phyloP scores from a whole-genome alignment of 2,329 filamentous ascomycete species.

The Sporothrix pallida region DNA sequence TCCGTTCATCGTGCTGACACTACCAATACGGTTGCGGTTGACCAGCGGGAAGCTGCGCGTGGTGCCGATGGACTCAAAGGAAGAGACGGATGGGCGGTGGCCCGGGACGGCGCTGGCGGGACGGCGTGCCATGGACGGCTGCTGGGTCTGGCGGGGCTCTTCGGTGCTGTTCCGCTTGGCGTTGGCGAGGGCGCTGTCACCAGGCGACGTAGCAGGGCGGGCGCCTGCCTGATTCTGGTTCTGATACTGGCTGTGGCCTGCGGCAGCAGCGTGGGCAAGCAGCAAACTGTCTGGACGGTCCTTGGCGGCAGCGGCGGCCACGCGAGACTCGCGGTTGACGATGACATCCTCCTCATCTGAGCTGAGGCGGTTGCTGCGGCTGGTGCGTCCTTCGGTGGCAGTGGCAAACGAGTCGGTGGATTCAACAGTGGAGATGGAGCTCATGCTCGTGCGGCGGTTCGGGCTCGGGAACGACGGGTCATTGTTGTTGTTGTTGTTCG shows the following conservation, averaged over 20 bases:
- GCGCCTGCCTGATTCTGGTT: neutral
- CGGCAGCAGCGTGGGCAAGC: neutral
- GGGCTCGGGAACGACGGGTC: slow-evolving; percentile 19
- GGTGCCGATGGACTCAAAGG: slow-evolving; percentile 63
- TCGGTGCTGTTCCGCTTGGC: slow-evolving; percentile 35
- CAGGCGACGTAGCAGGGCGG: neutral
- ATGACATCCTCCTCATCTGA: slow-evolving; percentile 34
- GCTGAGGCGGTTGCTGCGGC: slow-evolving; percentile 43
- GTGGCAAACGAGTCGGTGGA: slow-evolving; percentile 63
- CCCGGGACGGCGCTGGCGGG: slow-evolving; percentile 50
- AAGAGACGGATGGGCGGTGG: slow-evolving; percentile 63
- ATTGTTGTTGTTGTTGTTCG: slow-evolving; percentile 36
- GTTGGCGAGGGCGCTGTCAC: neutral
- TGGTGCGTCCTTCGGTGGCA: slow-evolving; percentile 57
- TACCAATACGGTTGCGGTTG: slow-evolving; percentile 37
- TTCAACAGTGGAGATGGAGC: slow-evolving; percentile 45
- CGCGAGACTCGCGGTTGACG: slow-evolving; percentile 10
- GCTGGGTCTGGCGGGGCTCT: slow-evolving; percentile 35
- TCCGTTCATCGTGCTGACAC: slow-evolving; percentile 15
- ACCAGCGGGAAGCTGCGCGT: slow-evolving; percentile 67
- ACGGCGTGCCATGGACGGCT: slow-evolving; percentile 43
- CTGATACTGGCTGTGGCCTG: neutral
- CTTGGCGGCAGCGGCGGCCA: neutral
- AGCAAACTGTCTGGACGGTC: slow-evolving; percentile 23
- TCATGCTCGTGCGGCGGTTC: slow-evolving; percentile 37